phyloP scores from a whole-genome alignment of 2,329 filamentous ascomycete genomes.

The Aspergillus phoenicis region DNA sequence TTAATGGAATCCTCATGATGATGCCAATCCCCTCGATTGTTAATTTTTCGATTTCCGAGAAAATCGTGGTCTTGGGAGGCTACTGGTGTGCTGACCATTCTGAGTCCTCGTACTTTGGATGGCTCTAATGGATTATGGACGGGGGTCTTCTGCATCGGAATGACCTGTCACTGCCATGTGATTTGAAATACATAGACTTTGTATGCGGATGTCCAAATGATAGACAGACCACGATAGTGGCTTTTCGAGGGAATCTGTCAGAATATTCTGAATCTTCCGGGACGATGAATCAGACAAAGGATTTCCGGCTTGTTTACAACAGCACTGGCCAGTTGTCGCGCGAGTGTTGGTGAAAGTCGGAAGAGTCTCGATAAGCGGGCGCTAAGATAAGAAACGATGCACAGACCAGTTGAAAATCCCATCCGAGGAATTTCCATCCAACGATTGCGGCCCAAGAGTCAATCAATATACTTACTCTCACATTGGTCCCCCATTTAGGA shows the following conservation, averaged over 20 bases:
- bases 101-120: not conserved
- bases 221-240: not conserved
- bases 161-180: slow-evolving; percentile 10
- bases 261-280: slow-evolving; percentile 1
- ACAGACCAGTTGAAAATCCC: slow-evolving; percentile 40
- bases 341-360: no score
- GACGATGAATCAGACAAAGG: not conserved
- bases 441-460: not conserved
- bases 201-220: not conserved
- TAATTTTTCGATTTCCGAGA: not conserved
- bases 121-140: not conserved
- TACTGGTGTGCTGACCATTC: not conserved
- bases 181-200: slow-evolving; percentile 2
- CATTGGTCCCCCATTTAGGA: not conserved
- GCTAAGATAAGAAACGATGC: slow-evolving; percentile 44
- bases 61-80: not conserved
- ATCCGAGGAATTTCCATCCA: slow-evolving; percentile 16
- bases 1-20: not conserved
- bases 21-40: not conserved
- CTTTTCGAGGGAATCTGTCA: not conserved
- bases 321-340: not conserved
- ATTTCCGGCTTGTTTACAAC: not conserved
- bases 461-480: not conserved
- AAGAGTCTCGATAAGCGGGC: slow-evolving; percentile 13
- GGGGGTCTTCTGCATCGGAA: not conserved